Percentiles rank a stretch among this genome's conserved stretches.
Evolutionary conservation across 1,139 yeast genomes (phyloP).

Genomic region (Yamadazyma dendronema): DNA sequence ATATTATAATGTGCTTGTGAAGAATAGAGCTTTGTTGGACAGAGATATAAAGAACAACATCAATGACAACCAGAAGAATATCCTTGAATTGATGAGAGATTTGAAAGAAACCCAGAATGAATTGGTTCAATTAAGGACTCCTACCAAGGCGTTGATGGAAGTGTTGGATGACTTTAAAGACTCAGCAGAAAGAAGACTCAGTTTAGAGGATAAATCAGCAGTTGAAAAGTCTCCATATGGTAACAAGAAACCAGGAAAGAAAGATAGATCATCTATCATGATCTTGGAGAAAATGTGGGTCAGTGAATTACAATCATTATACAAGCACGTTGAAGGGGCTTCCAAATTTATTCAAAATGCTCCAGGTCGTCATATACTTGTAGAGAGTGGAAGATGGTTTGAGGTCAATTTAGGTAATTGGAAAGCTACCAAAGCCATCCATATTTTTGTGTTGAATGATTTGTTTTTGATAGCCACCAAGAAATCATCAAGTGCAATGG

Average conservation of each 20-base stretch:
- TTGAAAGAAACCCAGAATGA: conserved; percentile 63
- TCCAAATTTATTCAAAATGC: conserved; percentile 73
- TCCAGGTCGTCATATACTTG: conserved; percentile 79
- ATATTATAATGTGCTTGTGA: conserved; percentile 57
- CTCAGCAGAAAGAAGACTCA: conserved; percentile 62
- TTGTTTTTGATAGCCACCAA: conserved; percentile 71
- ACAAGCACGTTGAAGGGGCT: conserved; percentile 87
- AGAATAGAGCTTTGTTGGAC: conserved; percentile 54
- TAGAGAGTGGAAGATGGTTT: conserved; percentile 83
- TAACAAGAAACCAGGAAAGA: conserved; percentile 19
- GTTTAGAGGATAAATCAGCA: conserved; percentile 32
- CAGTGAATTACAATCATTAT: conserved; percentile 65
- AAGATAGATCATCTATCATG: conserved; percentile 68
- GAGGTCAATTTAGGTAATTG: conserved; percentile 87
- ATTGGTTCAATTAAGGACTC: conserved; percentile 57
- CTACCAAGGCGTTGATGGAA: conserved; percentile 60
- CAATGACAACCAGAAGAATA: conserved; percentile 70
- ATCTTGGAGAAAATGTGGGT: conserved; percentile 83
- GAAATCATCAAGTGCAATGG: conserved; percentile 33
- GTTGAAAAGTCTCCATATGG: conserved; percentile 13
- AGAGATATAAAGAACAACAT: conserved; percentile 65
- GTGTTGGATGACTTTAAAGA: conserved; percentile 67
- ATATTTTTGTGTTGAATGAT: conserved; percentile 76
- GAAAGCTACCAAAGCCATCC: conserved; percentile 76
- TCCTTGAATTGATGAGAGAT: conserved; percentile 66